Evolutionary conservation across 2,329 filamentous ascomycete species (phyloP).

Genomic region (Fusarium sp.): DNA sequence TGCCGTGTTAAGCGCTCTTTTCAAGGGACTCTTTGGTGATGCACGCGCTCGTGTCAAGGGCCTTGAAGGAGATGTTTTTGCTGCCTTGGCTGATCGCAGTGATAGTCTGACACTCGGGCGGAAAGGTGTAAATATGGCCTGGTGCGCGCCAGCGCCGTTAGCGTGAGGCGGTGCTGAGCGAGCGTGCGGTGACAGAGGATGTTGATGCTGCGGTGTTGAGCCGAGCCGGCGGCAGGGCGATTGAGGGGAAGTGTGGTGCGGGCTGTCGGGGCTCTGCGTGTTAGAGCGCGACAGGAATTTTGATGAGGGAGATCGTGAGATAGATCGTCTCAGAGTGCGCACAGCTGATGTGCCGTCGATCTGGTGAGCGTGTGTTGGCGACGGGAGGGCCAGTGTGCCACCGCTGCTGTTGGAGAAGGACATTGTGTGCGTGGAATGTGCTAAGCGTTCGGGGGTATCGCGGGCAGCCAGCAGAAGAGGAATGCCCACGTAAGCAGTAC

Average conservation of each 20-base stretch:
- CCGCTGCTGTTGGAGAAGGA: slow-evolving; percentile 71
- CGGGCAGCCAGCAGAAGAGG: slow-evolving; percentile 40
- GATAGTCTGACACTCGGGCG: slow-evolving; percentile 76
- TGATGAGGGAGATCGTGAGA: slow-evolving; percentile 88
- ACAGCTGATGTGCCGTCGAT: slow-evolving; percentile 87
- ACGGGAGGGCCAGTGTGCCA: slow-evolving; percentile 87
- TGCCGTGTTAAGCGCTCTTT: slow-evolving; percentile 79
- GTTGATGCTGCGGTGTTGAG: slow-evolving; percentile 52
- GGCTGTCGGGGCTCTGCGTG: slow-evolving; percentile 62
- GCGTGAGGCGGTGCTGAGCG: slow-evolving; percentile 52
- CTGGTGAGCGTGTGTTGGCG: slow-evolving; percentile 84
- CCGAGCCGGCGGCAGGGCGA: slow-evolving; percentile 62
- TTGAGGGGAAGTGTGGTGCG: slow-evolving; percentile 61
- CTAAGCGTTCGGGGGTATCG: slow-evolving; percentile 37
- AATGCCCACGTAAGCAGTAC: slow-evolving; percentile 46
- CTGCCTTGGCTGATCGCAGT: slow-evolving; percentile 71
- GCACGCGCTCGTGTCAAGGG: slow-evolving; percentile 72
- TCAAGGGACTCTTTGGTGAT: slow-evolving; percentile 84
- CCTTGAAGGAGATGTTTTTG: slow-evolving; percentile 66
- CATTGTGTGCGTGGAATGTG: slow-evolving; percentile 59
- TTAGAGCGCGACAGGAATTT: slow-evolving; percentile 75
- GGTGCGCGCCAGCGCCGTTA: slow-evolving; percentile 47
- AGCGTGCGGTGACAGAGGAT: slow-evolving; percentile 47
- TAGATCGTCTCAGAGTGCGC: slow-evolving; percentile 84
- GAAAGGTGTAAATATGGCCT: slow-evolving; percentile 72